Evolutionary conservation across 129 eudicot genomes (phyloP).

Genomic region (Mikania micrantha): DNA sequence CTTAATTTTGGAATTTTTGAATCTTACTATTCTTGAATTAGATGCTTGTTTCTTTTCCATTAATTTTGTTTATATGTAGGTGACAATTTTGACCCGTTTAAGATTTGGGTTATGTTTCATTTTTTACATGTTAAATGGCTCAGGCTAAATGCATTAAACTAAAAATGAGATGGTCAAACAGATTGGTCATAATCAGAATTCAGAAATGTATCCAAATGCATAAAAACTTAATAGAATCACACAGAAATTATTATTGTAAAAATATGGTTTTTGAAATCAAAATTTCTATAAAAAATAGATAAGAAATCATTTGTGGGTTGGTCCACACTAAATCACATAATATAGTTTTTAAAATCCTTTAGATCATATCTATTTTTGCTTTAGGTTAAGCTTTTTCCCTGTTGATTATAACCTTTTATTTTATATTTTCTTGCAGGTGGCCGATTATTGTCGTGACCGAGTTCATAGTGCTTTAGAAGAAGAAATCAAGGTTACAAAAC

Average conservation of each 20-base stretch:
- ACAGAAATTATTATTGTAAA: background rate
- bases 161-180: background rate
- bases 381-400: background rate
- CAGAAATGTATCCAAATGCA: background rate
- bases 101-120: background rate
- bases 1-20: background rate
- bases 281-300: background rate
- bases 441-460: constrained; percentile 69
- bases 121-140: background rate
- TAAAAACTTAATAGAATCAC: no score
- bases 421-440: constrained; percentile 42
- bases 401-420: no score
- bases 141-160: background rate
- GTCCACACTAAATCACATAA: background rate
- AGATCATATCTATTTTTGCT: background rate
- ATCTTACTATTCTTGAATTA: background rate
- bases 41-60: background rate
- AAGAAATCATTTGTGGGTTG: background rate
- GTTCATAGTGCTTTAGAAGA: constrained; percentile 59
- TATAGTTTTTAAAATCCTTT: background rate
- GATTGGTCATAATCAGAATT: background rate
- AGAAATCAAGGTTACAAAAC: constrained; percentile 39
- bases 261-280: background rate
- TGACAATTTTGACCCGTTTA: background rate
- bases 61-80: background rate